phyloP scores from a whole-genome alignment of 352 stramenopile genomes.

The Blastocystis sp. region DNA sequence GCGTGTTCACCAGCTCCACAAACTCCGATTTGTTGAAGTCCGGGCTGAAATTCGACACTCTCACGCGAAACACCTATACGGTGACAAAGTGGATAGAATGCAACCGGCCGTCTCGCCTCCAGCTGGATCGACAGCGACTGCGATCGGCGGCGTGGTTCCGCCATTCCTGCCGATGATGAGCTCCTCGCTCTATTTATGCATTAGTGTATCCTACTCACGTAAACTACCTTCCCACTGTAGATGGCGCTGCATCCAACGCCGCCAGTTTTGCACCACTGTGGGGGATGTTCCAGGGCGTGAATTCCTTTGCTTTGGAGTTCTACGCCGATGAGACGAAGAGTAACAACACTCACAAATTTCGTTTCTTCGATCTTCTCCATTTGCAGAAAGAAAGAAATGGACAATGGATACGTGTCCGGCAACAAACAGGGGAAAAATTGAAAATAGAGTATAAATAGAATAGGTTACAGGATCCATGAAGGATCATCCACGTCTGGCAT shows the following conservation, averaged over 20 bases:
- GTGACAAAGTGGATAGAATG: not conserved
- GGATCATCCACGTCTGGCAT: constrained; percentile 4
- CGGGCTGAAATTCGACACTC: constrained; percentile 61
- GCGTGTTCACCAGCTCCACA: constrained; percentile 51
- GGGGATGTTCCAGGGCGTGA: constrained; percentile 1
- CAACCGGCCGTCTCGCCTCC: constrained; percentile 22
- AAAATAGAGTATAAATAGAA: constrained; percentile 16
- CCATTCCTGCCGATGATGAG: not conserved
- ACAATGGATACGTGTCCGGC: not conserved
- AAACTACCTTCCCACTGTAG: not conserved
- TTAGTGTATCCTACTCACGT: not conserved
- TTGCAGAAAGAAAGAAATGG: not conserved
- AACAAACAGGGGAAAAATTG: not conserved
- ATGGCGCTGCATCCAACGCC: not conserved
- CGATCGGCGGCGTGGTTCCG: constrained; percentile 8
- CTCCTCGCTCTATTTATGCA: constrained; percentile 31
- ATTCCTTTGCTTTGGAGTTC: constrained; percentile 28
- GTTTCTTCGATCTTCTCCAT: not conserved
- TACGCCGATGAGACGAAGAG: constrained; percentile 4
- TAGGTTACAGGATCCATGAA: constrained; percentile 45
- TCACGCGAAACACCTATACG: constrained; percentile 18
- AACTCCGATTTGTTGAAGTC: constrained; percentile 54
- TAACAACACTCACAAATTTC: constrained; percentile 6
- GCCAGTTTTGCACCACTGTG: not conserved
- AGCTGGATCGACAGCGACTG: constrained; percentile 54